Conservation (phyloP, 306 rosid genomes). For the Lagenaria siceraria region DNA sequence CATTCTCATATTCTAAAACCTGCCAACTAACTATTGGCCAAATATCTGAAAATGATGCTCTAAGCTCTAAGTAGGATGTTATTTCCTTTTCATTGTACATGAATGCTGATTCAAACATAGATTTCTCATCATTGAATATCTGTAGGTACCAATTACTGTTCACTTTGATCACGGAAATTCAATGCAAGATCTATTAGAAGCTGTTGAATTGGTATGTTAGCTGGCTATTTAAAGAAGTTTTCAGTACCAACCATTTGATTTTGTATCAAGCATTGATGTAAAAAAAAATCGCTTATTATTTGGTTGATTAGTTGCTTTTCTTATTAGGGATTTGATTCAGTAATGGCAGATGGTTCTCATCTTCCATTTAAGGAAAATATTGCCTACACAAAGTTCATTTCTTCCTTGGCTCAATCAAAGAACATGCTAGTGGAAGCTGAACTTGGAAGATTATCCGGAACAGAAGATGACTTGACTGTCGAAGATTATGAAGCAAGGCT, state of each 20-base stretch:
- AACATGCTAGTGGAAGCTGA: slow-evolving; percentile 89
- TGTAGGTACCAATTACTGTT: slow-evolving; percentile 79
- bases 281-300: slow-evolving; percentile 8
- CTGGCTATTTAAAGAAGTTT: background rate
- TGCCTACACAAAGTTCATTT: slow-evolving; percentile 57
- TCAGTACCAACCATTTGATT: slow-evolving; percentile 4
- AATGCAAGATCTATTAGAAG: slow-evolving; percentile 71
- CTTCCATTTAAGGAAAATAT: slow-evolving; percentile 70
- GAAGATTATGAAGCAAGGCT: slow-evolving; percentile 87
- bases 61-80: background rate
- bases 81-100: background rate
- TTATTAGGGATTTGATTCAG: slow-evolving; percentile 74
- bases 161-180: slow-evolving; percentile 97
- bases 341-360: slow-evolving; percentile 93
- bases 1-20: background rate
- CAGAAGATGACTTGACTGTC: slow-evolving; percentile 87
- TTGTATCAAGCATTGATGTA: background rate
- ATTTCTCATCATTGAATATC: slow-evolving; percentile 10
- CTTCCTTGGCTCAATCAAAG: slow-evolving; percentile 62
- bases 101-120: background rate
- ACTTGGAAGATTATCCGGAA: slow-evolving; percentile 88
- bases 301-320: slow-evolving; percentile 3
- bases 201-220: slow-evolving; percentile 61
- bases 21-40: background rate
- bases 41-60: background rate